phyloP scores from a whole-genome alignment of 768 basidiomycete species.

The Mrakia frigida region DNA sequence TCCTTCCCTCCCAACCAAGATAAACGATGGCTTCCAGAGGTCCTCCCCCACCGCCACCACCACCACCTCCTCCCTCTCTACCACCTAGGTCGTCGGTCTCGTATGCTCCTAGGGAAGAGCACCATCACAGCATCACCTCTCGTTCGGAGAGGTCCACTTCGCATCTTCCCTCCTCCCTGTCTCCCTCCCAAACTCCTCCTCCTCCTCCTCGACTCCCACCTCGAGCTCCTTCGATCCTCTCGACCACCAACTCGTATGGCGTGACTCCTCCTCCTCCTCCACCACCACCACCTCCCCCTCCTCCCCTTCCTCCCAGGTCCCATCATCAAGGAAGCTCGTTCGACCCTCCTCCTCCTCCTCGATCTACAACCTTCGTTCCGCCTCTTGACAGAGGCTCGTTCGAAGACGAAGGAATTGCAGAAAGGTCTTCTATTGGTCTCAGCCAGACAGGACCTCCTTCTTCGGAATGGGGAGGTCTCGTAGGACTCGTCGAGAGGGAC shows the following conservation, averaged over 20 bases:
- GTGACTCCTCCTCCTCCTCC: not conserved
- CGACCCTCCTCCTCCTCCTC: not conserved
- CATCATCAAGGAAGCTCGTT: no score
- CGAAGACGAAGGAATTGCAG: not conserved
- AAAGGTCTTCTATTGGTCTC: not conserved
- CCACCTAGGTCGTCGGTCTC: not conserved
- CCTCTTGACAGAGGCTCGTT: not conserved
- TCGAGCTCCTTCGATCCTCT: not conserved
- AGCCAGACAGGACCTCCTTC: not conserved
- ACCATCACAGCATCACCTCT: not conserved
- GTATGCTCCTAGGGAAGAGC: not conserved
- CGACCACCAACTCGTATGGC: not conserved
- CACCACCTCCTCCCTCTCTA: not conserved
- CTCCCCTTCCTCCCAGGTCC: not conserved
- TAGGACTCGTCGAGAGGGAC: not conserved
- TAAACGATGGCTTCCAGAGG: not conserved
- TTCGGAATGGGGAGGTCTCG: not conserved
- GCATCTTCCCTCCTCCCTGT: not conserved
- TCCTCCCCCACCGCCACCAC: not conserved
- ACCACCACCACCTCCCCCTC: not conserved
- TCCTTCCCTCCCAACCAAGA: not conserved
- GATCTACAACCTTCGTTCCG: not conserved
- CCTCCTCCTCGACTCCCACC: conserved; percentile 14
- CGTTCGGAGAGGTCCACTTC: not conserved
- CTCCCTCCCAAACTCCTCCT: not conserved